Base-by-base conservation (phyloP, 1,139 yeast genomes). In the Kodamaea alishanica region DNA sequence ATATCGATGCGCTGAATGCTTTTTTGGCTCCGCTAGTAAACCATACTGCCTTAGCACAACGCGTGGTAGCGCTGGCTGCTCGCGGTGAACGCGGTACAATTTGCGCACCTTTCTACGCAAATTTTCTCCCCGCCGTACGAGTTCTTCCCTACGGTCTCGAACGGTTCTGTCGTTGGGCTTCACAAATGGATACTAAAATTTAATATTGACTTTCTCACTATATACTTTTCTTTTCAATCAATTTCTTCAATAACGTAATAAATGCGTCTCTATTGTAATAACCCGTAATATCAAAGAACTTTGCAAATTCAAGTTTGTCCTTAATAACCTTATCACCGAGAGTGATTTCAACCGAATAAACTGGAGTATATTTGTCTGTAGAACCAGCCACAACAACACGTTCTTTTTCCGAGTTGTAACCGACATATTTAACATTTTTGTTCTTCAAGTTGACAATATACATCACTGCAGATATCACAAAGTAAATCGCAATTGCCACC, bases 1-100 rank as follows among this genome's bases (percentile, higher is more conserved):
- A 84, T 47, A 79, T 83, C 6, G 56, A 58, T 1, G 81, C 84
- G 1, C 75, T 81, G n/a, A 66, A 68, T 36, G 61, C 63, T 38
- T 81, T 81, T 47, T 59, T 83, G 41, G 90, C 92, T 0, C 94
- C 95, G 0, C 50, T 82, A 2, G 69, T 83, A 0, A 60, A 70
- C 33, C 71, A 69, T 27, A 33, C 41, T 0, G 47, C 50, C 10
- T 56, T 84, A 31, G 81, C 87, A 0, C 24, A 35, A 1, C 49
- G 55, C 4, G 73, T 84, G 2, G 58, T 71, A 0, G 48, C 55
- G 1, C 63, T 65, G 15, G 58, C 79, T 2, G 61, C 65, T 5
- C 36, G 34, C 0, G 85, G 88, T 1, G 67, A 68, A 39, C 57
- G 70, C 28, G 90, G 90, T 0, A 66, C 66, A 1, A 47, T 83